Base-by-base conservation (phyloP, 371 early-diverging fungal genomes). In the Lichtheimia corymbifera region DNA sequence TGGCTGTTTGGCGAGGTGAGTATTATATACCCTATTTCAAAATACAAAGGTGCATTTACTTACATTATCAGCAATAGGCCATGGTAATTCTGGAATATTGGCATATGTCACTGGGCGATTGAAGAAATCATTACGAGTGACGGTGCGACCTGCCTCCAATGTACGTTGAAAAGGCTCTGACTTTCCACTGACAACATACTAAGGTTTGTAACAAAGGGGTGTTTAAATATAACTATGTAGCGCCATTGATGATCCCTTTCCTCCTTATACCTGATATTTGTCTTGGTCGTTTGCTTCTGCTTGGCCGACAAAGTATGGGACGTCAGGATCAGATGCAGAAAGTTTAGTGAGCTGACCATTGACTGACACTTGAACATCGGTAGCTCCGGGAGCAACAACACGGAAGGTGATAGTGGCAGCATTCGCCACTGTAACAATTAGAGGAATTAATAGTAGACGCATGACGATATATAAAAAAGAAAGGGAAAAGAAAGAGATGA, bases 101-200 rank as follows among this genome's bases (percentile, higher is more conserved):
- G 82, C 85, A 59, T 83, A 83, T 30, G 83, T 81, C 14, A 83
- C 64, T 52, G 68, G 68, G 45, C 85, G 80, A 49, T 71, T 58
- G 50, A 61, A 71, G 55, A 80, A 83, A 18, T 84, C 85, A 59
- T 84, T 83, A 20, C 67, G 69, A 24, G 85, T 84, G 35, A 30
- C 42, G 12, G 74, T 65, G 27, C 55, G 49, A 18, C 70, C 73
- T 0, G 59, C 15, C n/a, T 71, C 67, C n/a, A 84, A 63, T 9
- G 64, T 52, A 53, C 85, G 77, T 20, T 72, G 69, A 66, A 81
- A 84, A 15, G 67, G 18, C 63, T 84, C 85, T 1, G 76, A 43
- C 1, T 51, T 58, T 45, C 80, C 80, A 45, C 72, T 77, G 25
- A 73, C 76, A 22, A 81, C 62, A 58, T 84, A 84, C 72, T 77